phyloP scores from a whole-genome alignment of 257 asterid species.

The Jacaranda copaia region DNA sequence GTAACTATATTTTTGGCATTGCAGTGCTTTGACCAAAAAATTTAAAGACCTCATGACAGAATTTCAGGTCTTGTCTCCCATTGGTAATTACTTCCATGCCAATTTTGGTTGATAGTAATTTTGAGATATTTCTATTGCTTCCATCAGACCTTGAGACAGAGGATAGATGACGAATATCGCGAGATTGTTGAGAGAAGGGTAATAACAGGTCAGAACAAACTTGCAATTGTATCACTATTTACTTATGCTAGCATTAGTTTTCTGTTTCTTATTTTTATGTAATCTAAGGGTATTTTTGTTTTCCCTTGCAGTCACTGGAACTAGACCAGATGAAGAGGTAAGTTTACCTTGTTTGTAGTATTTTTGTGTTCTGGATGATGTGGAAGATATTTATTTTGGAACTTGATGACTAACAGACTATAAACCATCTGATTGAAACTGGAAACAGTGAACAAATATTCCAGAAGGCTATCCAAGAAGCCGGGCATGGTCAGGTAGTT shows the following conservation, averaged over 20 bases:
- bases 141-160: conserved; percentile 70
- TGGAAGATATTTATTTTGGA: conserved; percentile 27
- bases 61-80: conserved; percentile 65
- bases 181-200: conserved; percentile 95
- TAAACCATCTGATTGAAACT: conserved; percentile 82
- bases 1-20: conserved; percentile 27
- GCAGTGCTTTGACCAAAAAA: conserved; percentile 76
- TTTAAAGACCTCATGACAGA: conserved; percentile 79
- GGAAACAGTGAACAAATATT: conserved; percentile 91
- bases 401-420: conserved; percentile 60
- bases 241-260: neutral
- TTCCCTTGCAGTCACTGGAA: conserved; percentile 66
- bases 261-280: neutral
- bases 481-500: conserved; percentile 83
- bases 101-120: neutral
- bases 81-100: conserved; percentile 2
- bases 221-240: neutral
- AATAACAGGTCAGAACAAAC: conserved; percentile 65
- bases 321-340: conserved; percentile 90
- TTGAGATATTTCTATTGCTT: conserved; percentile 15
- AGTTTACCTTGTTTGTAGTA: conserved; percentile 32
- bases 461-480: conserved; percentile 83
- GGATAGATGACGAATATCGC: conserved; percentile 84
- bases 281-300: conserved; percentile 8
- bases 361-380: neutral